Percentiles rank a stretch among this genome's conserved stretches.
These are phyloP conservation scores for Parachlorella kessleri DNA, from an alignment of 139 green algal species.

Conservation along the genomic window DNA sequence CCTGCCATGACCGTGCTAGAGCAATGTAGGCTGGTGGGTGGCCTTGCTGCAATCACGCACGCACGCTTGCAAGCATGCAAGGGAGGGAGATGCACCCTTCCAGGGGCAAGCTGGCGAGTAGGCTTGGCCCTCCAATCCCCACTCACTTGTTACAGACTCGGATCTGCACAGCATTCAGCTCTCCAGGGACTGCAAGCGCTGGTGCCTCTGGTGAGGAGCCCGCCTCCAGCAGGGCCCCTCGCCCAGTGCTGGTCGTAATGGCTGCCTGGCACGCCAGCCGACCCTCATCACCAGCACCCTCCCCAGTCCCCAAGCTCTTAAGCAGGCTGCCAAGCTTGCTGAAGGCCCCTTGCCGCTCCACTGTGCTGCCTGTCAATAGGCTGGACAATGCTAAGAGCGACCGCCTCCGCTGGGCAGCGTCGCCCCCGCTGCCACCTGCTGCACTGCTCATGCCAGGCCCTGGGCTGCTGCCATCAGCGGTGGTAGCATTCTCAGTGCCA, in stretches of 20 bases:
- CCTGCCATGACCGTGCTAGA: too few relatives aligned
- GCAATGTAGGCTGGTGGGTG: too few relatives aligned
- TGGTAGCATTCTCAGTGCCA: not conserved
- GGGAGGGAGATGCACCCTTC: not conserved
- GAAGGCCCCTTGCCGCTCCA: not conserved
- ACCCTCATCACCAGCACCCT: not conserved
- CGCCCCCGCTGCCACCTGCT: not conserved
- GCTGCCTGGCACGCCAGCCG: not conserved
- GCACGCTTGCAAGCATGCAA: not conserved
- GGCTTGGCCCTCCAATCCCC: not conserved
- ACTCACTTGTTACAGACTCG: conserved; percentile 30
- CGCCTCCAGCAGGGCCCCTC: not conserved
- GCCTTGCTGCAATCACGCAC: too few relatives aligned
- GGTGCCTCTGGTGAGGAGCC: not conserved
- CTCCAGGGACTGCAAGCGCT: not conserved
- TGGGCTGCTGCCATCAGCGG: not conserved
- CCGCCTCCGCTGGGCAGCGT: not conserved
- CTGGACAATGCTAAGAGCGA: not conserved
- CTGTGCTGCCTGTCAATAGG: not conserved
- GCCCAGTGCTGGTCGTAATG: too few relatives aligned
- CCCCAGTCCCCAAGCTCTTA: not conserved
- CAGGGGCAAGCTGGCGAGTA: not conserved
- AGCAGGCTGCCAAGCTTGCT: not conserved
- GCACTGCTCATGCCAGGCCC: not conserved
- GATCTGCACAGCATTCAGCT: conserved; percentile 12